Evolutionary conservation across 2,329 filamentous ascomycete species (phyloP), one percentile per base, ranked within the genome.

Genomic region (Fusarium scirpi): DNA sequence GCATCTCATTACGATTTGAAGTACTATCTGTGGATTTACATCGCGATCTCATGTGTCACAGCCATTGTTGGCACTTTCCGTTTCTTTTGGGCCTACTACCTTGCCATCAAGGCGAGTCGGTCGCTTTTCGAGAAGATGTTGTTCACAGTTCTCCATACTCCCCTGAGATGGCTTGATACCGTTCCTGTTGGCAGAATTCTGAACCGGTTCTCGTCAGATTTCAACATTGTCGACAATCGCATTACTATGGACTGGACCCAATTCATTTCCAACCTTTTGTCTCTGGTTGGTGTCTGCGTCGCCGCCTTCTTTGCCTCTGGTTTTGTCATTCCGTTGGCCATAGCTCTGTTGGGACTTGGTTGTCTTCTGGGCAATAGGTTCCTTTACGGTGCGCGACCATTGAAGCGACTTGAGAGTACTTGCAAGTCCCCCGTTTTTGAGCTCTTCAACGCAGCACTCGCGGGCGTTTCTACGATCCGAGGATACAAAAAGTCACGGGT

Each of bases 351-450:
- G 2, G 67, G 80, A 1, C 78, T 90, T 12, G 90, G 87, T 67
- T 75, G 87, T n/a, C 79, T 86, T 64, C 86, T 90, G 58, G 90
- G 89, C 2, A 75, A 84, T 5, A 82, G 82, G 38, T 96, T 92
- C 75, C 84, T 96, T 8, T 81, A 86, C n/a, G 92, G 87, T 2
- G 92, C 92, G 0, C 85, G 93, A 41, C 92, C 94, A 32, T 85
- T 92, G 65, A 95, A 94, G 80, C 86, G 93, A 8, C 85, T 95
- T 2, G 92, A 95, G 78, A 93, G 90, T 69, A 93, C 87, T 5
- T 87, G 89, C 58, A 94, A 94, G 78, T 92, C 90, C 0, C 93
- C 93, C 0, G 89, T 95, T 2, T 94, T 94, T 72, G 92, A 95
- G 77, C 89, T 93, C 67, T 94, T 95, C 73, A 90, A 90, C 13